A percentile compares a stretch with the other conserved stretches of the same genome.
These are phyloP conservation scores for Coniosporium apollinis DNA, from an alignment of 495 filamentous ascomycete species.

Conservation along the genomic window DNA sequence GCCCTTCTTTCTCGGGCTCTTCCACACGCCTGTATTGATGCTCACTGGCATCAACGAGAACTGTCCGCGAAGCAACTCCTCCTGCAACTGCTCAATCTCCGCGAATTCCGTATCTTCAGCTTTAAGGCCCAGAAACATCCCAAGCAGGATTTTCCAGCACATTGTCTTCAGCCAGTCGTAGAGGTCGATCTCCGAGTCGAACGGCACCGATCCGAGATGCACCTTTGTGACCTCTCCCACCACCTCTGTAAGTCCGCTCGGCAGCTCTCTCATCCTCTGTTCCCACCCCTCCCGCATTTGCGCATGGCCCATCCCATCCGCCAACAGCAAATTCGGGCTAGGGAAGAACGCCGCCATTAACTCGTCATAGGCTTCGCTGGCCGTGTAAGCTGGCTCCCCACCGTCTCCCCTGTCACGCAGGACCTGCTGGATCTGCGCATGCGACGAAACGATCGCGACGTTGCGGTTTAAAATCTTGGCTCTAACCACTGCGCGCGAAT, in stretches of 20 bases:
- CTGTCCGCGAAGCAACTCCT: constrained; percentile 18
- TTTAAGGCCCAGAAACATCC: constrained; percentile 8
- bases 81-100: constrained; percentile 13
- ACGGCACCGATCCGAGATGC: background rate
- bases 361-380: constrained; percentile 1
- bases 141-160: constrained; percentile 16
- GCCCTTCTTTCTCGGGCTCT: constrained; percentile 14
- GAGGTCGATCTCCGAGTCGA: constrained; percentile 4
- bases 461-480: constrained; percentile 9
- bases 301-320: constrained; percentile 1
- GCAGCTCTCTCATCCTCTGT: background rate
- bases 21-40: constrained; percentile 16
- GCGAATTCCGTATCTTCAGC: background rate
- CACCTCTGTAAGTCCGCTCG: background rate
- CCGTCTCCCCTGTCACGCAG: background rate
- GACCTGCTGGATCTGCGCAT: constrained; percentile 1
- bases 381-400: background rate
- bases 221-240: background rate
- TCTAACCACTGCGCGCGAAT: background rate
- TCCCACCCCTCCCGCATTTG: constrained; percentile 1
- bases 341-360: constrained; percentile 10
- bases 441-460: constrained; percentile 6
- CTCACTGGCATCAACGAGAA: constrained; percentile 19
- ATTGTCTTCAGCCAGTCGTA: constrained; percentile 18
- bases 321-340: constrained; percentile 5